Evolutionary conservation across 192 early-diverging fungal genomes (phyloP), one percentile per base, ranked within the genome.

Genomic region (Coemansia sp.): DNA sequence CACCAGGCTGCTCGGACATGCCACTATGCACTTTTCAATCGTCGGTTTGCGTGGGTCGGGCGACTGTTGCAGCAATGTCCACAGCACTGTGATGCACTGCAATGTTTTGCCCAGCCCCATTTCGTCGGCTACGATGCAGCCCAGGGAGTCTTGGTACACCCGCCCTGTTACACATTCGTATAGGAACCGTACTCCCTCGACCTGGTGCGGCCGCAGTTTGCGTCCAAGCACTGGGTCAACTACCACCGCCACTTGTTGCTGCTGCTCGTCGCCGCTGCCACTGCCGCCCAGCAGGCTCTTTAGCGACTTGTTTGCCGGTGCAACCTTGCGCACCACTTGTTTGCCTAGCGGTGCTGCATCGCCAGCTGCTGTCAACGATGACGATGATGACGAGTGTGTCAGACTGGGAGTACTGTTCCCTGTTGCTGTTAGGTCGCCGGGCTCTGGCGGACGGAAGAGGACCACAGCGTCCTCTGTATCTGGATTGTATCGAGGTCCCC

Each of bases 51-150:
- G 92, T 0, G 89, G 74, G 29, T 84, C 79, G 1, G 90, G 89
- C 10, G 95, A 97, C 72, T 99, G 98, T 17, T 90, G 86, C 40
- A 99, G 75, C 20, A 98, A 69, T 4, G 98, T 99, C 96, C 98
- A 99, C n/a, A 99, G 71, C 17, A 99, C 84, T 3, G 96, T 79
- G 48, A 99, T 95, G 67, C 96, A 92, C 86, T 94, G 89, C 5
- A 93, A 74, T 3, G 92, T 92, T 70, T 94, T 94, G 28, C 92
- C 91, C 22, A 93, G 69, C 22, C 91, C 91, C 91, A 98, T 97
- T 65, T 99, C 98, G 76, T 99, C 98, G 2, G 98, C 98, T 95
- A 98, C 98, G 54, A 99, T 99, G 61, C 94, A 96, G 62, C 96
- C 98, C 68, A 84, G 92, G 1, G 91, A 90, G 66, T 88, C 82